Base-by-base conservation (phyloP, 441 rosid species). In the Aquilaria agallochum region DNA sequence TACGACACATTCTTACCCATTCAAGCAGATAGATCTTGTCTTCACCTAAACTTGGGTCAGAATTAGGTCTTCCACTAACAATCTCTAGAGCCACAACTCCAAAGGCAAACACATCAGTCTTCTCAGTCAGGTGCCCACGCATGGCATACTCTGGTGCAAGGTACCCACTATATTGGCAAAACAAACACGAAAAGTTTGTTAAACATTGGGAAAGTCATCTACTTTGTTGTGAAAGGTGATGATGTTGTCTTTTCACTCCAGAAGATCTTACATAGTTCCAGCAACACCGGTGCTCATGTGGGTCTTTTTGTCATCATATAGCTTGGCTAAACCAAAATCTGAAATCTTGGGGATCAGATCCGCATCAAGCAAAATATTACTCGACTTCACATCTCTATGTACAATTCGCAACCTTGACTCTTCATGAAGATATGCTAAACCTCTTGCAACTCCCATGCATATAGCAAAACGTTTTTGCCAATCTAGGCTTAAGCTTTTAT, bases 291-390 rank as follows among this genome's bases (percentile, higher is more conserved):
- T 88, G 73, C 87, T 85, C 34, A 88, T 76, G 70, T 85, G 90
- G 15, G 90, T 88, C 70, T 80, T 73, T 15, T 80, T 74, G 50
- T 85, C 95, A 71, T 82, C 84, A 31, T 82, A 83, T 8, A 85
- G 80, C 64, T 78, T 85, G 1, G 90, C 95, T 65, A 88, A 75
- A 56, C 92, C 92, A 61, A 88, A 88, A 79, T 88, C 92, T 40
- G 92, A 85, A 56, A 85, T 74, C 66, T 88, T 83, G 27, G 95
- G 90, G 56, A 65, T 63, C 3, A 88, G 82, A 47, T 77, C 50
- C 49, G 82, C 70, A 71, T 79, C 92, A 47, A 88, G 88, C 74
- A 88, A 73, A 64, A 85, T 76, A 53, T 85, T 83, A 55, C 88
- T 80, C 45, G 95, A 73, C 74, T 86, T 85, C 63, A 85, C 84